A percentile compares a stretch with the other conserved stretches of the same genome.
These are phyloP conservation scores for Fennellomyces sp. DNA, from an alignment of 371 early-diverging fungal genomes.

Conservation along the genomic window DNA sequence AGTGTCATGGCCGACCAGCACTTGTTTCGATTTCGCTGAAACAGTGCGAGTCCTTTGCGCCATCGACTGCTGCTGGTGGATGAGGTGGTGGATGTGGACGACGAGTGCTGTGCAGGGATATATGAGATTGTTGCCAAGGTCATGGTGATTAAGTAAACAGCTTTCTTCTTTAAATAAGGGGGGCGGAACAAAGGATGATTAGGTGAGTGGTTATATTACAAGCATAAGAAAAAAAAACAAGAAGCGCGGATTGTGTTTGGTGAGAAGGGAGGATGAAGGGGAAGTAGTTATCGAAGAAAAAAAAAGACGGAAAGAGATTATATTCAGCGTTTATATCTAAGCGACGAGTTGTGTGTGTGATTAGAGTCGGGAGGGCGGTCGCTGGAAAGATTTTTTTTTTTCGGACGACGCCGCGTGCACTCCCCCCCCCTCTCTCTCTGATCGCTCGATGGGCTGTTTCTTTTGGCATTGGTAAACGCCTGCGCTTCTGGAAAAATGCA, in stretches of 20 bases:
- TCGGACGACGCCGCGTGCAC: constrained; percentile 3
- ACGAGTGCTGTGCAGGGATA: constrained; percentile 17
- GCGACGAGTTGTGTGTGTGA: not conserved
- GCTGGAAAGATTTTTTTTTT: not conserved
- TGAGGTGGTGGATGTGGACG: not conserved
- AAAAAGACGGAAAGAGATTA: not conserved
- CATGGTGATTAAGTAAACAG: constrained; percentile 13
- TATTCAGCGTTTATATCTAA: not conserved
- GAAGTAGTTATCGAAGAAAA: not conserved
- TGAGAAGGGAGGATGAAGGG: not conserved
- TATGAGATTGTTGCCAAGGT: constrained; percentile 20
- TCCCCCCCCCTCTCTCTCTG: too few relatives aligned
- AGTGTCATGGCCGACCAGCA: constrained; percentile 12
- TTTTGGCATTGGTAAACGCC: too few relatives aligned
- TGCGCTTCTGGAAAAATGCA: too few relatives aligned
- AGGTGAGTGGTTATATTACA: not conserved
- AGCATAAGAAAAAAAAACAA: not conserved
- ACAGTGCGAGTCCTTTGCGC: constrained; percentile 17
- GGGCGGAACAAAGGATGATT: not conserved
- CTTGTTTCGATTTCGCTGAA: not conserved
- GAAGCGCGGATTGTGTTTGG: too few relatives aligned
- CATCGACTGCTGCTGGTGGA: constrained; percentile 8
- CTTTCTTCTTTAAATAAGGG: not conserved
- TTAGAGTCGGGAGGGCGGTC: not conserved
- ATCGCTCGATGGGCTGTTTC: too few relatives aligned